Percentiles rank a stretch among this genome's conserved stretches.
Conservation (phyloP, 1,284 basidiomycete species). For the Ganoderma lingzhi region DNA sequence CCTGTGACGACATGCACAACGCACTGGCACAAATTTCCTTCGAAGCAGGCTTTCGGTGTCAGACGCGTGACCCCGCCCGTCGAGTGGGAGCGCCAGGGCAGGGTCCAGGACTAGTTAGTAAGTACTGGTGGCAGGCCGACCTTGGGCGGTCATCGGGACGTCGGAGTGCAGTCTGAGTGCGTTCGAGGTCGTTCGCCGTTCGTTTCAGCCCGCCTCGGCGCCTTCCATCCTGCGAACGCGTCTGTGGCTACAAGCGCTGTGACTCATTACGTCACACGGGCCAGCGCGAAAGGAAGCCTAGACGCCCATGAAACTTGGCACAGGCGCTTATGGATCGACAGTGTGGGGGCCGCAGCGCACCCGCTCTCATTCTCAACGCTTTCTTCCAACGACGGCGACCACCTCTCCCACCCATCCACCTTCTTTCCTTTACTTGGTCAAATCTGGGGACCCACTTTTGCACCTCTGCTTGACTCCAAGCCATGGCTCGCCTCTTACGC, state of each 20-base stretch:
- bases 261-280: background rate
- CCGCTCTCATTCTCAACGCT: background rate
- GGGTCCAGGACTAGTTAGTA: background rate
- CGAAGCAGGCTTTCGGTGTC: background rate
- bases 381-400: background rate
- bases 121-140: background rate
- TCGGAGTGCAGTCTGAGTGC: background rate
- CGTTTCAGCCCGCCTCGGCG: slow-evolving; percentile 1
- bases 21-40: background rate
- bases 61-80: background rate
- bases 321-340: background rate
- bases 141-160: background rate
- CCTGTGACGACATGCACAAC: background rate
- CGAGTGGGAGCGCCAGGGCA: background rate
- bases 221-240: slow-evolving; percentile 2
- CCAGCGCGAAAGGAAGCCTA: background rate
- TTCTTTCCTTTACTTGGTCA: background rate
- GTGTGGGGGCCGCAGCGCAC: background rate
- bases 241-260: slow-evolving; percentile 9
- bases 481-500: slow-evolving; percentile 21
- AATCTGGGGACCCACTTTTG: background rate
- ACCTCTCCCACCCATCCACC: background rate
- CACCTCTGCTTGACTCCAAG: background rate
- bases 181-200: slow-evolving; percentile 1
- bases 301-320: background rate